Evolutionary conservation across 1,139 yeast genomes (phyloP).

Genomic region (Geotrichum restrictum): DNA sequence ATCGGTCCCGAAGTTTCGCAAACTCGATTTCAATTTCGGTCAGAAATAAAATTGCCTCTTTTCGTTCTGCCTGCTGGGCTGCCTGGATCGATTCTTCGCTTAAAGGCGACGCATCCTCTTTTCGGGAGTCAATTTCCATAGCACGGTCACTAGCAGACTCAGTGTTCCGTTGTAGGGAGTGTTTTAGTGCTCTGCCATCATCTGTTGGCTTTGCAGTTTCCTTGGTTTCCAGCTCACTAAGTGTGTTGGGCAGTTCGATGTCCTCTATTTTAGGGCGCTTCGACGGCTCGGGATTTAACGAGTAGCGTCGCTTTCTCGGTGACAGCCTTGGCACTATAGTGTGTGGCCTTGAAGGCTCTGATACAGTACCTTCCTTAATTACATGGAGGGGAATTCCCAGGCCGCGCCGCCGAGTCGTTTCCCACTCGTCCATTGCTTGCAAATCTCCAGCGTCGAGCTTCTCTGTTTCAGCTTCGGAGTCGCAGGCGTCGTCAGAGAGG

Average conservation of each 20-base stretch:
- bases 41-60: constrained; percentile 63
- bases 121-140: constrained; percentile 24
- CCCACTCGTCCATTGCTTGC: constrained; percentile 7
- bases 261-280: constrained; percentile 16
- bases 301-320: constrained; percentile 20
- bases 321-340: neutral
- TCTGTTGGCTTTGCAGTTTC: constrained; percentile 22
- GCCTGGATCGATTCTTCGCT: constrained; percentile 49
- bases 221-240: neutral
- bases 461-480: constrained; percentile 78
- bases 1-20: constrained; percentile 74
- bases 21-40: constrained; percentile 79
- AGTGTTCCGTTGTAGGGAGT: neutral
- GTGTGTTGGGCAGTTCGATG: no score
- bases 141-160: constrained; percentile 25
- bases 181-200: constrained; percentile 4
- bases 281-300: neutral
- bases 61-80: constrained; percentile 47
- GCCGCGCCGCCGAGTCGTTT: neutral
- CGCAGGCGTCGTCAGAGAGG: constrained; percentile 21
- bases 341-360: neutral
- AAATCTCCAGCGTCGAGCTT: constrained; percentile 49
- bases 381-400: neutral
- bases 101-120: constrained; percentile 24
- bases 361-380: constrained; percentile 1